These are phyloP conservation scores for Hypoxylon perforatum DNA, from an alignment of 495 filamentous ascomycete species.

Conservation along the genomic window DNA sequence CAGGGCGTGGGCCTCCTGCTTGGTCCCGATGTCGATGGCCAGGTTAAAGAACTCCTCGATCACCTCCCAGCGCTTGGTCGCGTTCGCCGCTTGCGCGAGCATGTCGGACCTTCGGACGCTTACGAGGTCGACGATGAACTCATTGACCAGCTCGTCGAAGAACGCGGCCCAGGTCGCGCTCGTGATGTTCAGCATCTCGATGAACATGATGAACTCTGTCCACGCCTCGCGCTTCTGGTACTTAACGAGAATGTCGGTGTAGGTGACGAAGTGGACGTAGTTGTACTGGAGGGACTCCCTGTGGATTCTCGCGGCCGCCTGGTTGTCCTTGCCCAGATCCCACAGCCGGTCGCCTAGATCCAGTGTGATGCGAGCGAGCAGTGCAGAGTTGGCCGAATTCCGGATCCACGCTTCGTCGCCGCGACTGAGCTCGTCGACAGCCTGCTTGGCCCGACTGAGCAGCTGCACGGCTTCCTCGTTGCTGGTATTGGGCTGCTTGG, in stretches of 20 bases:
- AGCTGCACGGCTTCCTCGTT: constrained; percentile 46
- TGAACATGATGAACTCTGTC: constrained; percentile 46
- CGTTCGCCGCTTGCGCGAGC: constrained; percentile 38
- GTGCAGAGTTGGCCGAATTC: constrained; percentile 29
- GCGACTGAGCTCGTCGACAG: constrained; percentile 33
- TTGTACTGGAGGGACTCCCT: constrained; percentile 41
- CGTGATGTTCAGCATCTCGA: constrained; percentile 44
- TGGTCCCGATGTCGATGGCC: constrained; percentile 42
- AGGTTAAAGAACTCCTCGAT: constrained; percentile 47
- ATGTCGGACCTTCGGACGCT: constrained; percentile 19
- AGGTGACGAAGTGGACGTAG: constrained; percentile 45
- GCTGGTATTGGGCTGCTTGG: constrained; percentile 39
- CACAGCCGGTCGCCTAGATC: constrained; percentile 51
- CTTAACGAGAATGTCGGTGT: constrained; percentile 39
- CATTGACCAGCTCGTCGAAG: constrained; percentile 44
- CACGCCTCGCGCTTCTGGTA: constrained; percentile 43
- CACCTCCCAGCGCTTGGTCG: constrained; percentile 40
- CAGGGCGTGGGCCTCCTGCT: constrained; percentile 43
- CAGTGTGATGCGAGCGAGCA: constrained; percentile 46
- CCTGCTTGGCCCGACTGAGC: constrained; percentile 39
- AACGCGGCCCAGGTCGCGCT: constrained; percentile 39
- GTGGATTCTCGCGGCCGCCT: constrained; percentile 37
- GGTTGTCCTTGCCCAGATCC: constrained; percentile 45
- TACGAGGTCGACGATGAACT: constrained; percentile 33
- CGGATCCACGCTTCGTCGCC: constrained; percentile 38